Base-by-base conservation (phyloP, 306 rosid species). In the Cucurbita ficifolia region DNA sequence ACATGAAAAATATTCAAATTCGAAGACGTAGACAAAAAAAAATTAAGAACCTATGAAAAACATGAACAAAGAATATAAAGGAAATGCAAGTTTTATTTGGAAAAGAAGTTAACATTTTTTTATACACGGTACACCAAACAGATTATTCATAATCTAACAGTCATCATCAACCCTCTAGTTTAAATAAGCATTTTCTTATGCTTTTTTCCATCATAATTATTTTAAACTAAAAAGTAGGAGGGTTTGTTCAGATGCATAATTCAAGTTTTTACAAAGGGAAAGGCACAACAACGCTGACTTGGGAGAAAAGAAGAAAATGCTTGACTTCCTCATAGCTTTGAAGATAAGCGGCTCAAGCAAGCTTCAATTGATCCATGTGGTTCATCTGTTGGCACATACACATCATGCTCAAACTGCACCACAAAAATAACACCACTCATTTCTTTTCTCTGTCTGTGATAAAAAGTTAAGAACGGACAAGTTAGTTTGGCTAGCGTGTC, bases 321-420 rank as follows among this genome's bases (percentile, higher is more conserved):
- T 8, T 10, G n/a, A 58, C 36, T 22, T 19, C 53, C 36, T 80
- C 82, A 94, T 85, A 90, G 74, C 90, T 85, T 94, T 48, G 99
- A 91, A 80, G 82, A 57, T 82, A 69, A 55, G 63, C 95, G 92
- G 84, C 88, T 85, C 82, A 91, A 80, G 84, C 80, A 91, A 53
- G 99, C 96, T 88, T 94, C 81, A 74, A 94, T 91, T 36, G 99
- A 87, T 52, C 99, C 96, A 65, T 89, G 97, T 3, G 99, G 97
- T 84, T 94, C 97, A 39, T 89, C 95, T 53, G 95, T 94, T 53
- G 99, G 99, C 19, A 91, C 83, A 75, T 87, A 94, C 43, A 94
- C 99, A 80, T 94, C 99, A 60, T 94, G 88, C 18, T 83, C 87
- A 76, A 94, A 94, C 97, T 94, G 88, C 87, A 76, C 55, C 29